These are phyloP conservation scores for Westerdykella aurantiaca DNA, from an alignment of 2,329 filamentous ascomycete species.

Conservation along the genomic window DNA sequence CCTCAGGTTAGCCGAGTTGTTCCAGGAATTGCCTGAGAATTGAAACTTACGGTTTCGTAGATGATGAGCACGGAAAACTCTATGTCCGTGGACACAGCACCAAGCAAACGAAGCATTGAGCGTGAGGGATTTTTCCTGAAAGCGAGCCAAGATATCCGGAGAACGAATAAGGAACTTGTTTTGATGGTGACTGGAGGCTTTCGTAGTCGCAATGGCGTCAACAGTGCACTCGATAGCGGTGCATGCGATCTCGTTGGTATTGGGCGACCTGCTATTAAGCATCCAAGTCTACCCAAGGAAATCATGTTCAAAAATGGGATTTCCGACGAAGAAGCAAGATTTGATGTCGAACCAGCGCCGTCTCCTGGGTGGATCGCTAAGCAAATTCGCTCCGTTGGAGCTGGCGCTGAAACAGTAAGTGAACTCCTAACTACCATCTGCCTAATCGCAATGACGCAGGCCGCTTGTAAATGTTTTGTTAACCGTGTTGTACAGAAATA, in stretches of 20 bases:
- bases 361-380: conserved; percentile 32
- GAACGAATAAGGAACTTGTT: conserved; percentile 28
- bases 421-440: no score
- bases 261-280: conserved; percentile 10
- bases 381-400: no score
- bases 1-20: conserved; percentile 5
- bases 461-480: no score
- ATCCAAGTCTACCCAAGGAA: conserved; percentile 6
- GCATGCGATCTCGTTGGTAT: conserved; percentile 15
- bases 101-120: conserved; percentile 40
- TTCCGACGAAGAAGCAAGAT: neutral
- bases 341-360: neutral
- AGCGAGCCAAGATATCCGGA: conserved; percentile 51
- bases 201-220: conserved; percentile 51
- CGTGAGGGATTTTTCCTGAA: conserved; percentile 66
- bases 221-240: conserved; percentile 44
- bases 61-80: no score
- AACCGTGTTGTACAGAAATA: no score
- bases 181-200: conserved; percentile 56
- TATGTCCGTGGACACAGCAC: no score
- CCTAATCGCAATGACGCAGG: no score
- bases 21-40: neutral
- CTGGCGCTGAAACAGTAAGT: no score
- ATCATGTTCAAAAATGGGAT: conserved; percentile 6
- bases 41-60: conserved; percentile 9